phyloP scores from a whole-genome alignment of 495 filamentous ascomycete genomes.

The Hyaloscypha finlandica region DNA sequence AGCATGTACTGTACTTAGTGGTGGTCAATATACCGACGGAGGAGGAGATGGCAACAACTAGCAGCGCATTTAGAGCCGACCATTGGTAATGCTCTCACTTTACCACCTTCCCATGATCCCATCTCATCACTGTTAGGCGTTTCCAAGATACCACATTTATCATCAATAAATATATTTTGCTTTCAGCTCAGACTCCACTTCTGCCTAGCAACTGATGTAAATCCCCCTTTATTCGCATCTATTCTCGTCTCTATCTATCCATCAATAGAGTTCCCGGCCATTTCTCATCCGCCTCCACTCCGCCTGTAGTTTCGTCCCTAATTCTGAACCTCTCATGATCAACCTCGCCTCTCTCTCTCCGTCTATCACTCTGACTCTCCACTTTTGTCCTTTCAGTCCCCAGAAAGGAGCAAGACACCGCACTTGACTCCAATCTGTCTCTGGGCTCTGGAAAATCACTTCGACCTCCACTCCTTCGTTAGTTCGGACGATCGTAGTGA shows the following conservation, averaged over 20 bases:
- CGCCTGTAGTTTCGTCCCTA: not conserved
- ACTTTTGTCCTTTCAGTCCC: not conserved
- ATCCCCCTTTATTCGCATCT: too few species aligned
- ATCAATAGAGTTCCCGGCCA: not conserved
- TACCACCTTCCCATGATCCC: too few species aligned
- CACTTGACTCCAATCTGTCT: not conserved
- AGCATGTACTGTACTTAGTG: too few species aligned
- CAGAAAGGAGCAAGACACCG: not conserved
- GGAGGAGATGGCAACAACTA: too few species aligned
- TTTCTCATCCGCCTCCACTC: slow-evolving; percentile 5
- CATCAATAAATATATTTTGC: too few species aligned
- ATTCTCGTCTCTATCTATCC: not conserved
- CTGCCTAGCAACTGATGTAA: too few species aligned
- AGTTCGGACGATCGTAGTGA: not conserved
- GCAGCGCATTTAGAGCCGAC: too few species aligned
- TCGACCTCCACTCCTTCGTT: not conserved
- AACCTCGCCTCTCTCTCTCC: not conserved
- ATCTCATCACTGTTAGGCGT: too few species aligned
- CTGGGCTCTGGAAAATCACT: not conserved
- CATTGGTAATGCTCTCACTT: too few species aligned
- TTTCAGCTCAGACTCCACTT: too few species aligned
- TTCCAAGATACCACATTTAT: too few species aligned
- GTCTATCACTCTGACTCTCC: not conserved
- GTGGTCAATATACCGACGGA: too few species aligned
- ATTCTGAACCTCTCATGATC: not conserved